phyloP scores from a whole-genome alignment of 1,284 basidiomycete species.

The Mycena citricolor region DNA sequence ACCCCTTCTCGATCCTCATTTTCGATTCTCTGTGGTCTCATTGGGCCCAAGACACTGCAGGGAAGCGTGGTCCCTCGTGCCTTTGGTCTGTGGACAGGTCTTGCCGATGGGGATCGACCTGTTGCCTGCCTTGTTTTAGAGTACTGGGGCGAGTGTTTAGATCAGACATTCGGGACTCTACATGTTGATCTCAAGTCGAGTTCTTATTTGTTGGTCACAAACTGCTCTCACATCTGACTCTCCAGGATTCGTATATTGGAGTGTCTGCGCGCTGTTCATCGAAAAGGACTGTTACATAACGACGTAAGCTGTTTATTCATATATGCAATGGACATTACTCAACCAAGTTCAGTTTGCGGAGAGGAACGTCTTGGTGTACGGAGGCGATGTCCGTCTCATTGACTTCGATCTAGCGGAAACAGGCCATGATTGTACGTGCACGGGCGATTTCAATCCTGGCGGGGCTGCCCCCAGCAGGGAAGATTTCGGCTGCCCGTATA shows the following conservation, averaged over 20 bases:
- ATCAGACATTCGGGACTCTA: constrained; percentile 30
- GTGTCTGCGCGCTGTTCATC: constrained; percentile 33
- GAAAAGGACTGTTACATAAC: constrained; percentile 34
- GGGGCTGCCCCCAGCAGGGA: constrained; percentile 27
- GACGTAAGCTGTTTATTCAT: constrained; percentile 23
- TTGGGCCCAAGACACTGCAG: constrained; percentile 25
- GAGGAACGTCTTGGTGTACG: constrained; percentile 34
- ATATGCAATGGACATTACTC: constrained; percentile 2
- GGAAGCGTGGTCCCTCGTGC: constrained; percentile 32
- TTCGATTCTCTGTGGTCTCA: constrained; percentile 1
- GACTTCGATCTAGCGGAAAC: constrained; percentile 35
- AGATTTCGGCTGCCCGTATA: constrained; percentile 32
- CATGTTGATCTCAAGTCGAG: constrained; percentile 34
- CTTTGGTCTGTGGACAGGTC: constrained; percentile 36
- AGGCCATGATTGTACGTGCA: constrained; percentile 31
- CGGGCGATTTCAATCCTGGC: constrained; percentile 29
- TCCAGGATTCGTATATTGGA: constrained; percentile 19
- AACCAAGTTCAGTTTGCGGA: constrained; percentile 39
- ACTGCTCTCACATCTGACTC: constrained; percentile 1
- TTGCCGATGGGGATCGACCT: constrained; percentile 30
- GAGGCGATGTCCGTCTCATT: constrained; percentile 38
- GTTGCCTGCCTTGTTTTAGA: constrained; percentile 39
- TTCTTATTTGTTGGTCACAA: background rate
- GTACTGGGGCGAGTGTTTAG: constrained; percentile 36
- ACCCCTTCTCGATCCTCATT: background rate